Percentiles rank a stretch among this genome's conserved stretches.
These are phyloP conservation scores for Amaranthus cruentus DNA, from an alignment of 148 eudicot genomes.

Conservation along the genomic window DNA sequence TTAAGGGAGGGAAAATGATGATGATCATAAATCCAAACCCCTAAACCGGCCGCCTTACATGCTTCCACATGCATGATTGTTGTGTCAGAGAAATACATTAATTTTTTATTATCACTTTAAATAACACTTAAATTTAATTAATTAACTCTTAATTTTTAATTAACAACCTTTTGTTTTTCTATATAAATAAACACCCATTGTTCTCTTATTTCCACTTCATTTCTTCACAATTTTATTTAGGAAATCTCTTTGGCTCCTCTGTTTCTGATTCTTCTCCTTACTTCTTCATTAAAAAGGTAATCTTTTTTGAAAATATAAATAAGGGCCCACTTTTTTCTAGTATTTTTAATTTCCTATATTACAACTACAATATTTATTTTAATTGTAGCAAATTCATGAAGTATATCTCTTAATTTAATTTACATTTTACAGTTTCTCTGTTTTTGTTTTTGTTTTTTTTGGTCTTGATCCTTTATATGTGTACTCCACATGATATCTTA, in stretches of 20 bases:
- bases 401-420: not conserved
- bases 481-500: no score
- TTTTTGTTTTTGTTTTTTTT: no score
- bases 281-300: slow-evolving; percentile 39
- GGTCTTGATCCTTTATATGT: no score
- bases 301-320: slow-evolving; percentile 45
- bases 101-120: no score
- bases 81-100: slow-evolving; percentile 36
- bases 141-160: no score
- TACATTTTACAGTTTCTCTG: not conserved
- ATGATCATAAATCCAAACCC: slow-evolving; percentile 27
- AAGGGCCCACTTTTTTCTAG: slow-evolving; percentile 24
- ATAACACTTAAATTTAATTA: no score
- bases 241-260: slow-evolving; percentile 14
- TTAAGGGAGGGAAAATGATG: slow-evolving; percentile 3
- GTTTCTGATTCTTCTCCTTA: slow-evolving; percentile 25
- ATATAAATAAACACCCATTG: slow-evolving; percentile 18
- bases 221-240: slow-evolving; percentile 1
- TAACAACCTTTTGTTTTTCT: slow-evolving; percentile 1
- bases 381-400: not conserved
- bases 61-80: slow-evolving; percentile 91
- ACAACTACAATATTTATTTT: not conserved
- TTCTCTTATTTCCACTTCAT: slow-evolving; percentile 12
- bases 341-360: not conserved
- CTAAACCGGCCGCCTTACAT: slow-evolving; percentile 71